These are phyloP conservation scores for Candida jianshihensis DNA, from an alignment of 805 yeast genomes.

Conservation along the genomic window DNA sequence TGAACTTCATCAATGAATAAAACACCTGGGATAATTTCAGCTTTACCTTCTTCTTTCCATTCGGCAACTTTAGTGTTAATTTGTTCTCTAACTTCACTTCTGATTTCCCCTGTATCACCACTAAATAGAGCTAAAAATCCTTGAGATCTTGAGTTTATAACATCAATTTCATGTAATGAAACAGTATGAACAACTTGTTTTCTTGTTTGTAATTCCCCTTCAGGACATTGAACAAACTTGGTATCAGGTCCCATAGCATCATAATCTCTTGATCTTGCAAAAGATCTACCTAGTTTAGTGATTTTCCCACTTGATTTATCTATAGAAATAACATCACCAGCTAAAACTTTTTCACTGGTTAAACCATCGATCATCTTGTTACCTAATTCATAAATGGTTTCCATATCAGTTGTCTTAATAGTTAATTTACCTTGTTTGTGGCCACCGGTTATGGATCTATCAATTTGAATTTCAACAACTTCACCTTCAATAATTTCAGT, in stretches of 20 bases:
- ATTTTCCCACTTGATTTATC: conserved; percentile 95
- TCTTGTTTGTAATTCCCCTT: conserved; percentile 95
- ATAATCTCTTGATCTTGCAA: conserved; percentile 92
- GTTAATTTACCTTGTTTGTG: conserved; percentile 97
- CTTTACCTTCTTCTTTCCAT: conserved; percentile 99
- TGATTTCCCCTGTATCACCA: conserved; percentile 96
- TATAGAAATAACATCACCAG: conserved; percentile 94
- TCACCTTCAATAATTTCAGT: conserved; percentile 98
- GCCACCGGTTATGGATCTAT: conserved; percentile 91
- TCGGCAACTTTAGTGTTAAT: conserved; percentile 95
- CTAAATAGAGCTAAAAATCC: conserved; percentile 94
- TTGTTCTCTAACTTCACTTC: conserved; percentile 92
- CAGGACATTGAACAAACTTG: conserved; percentile 96
- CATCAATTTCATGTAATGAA: conserved; percentile 96
- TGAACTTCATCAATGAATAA: conserved; percentile 96
- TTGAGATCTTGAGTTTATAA: conserved; percentile 94
- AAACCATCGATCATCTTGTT: conserved; percentile 91
- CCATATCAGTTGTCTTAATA: conserved; percentile 97
- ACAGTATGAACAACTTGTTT: conserved; percentile 96
- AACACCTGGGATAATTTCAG: conserved; percentile 96
- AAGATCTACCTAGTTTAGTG: conserved; percentile 90
- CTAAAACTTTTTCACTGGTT: conserved; percentile 89
- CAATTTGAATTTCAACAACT: conserved; percentile 94
- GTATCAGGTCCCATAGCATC: conserved; percentile 99
- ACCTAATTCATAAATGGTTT: conserved; percentile 93